Base-by-base conservation (phyloP, 257 asterid species). In the Scutellaria barbata region DNA sequence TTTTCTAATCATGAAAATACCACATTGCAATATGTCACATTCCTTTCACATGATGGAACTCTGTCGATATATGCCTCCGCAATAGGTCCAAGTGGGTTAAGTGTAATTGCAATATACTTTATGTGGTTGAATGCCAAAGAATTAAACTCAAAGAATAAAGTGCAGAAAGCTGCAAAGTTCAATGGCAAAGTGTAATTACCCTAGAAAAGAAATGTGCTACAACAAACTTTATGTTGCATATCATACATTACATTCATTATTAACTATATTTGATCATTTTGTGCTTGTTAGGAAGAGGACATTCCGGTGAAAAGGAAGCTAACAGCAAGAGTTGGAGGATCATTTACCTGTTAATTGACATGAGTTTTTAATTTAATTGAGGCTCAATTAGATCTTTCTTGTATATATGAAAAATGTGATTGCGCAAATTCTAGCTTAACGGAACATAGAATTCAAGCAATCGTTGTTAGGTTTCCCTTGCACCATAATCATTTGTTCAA, bases 231-330 rank as follows among this genome's bases (percentile, higher is more conserved):
- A 12, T 33, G 10, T 3, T 63, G 65, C n/a, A 42, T 61, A 60
- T 51, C 2, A 5, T 30, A 6, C 10, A 35, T 30, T 33, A 48
- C 37, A 11, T 40, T 5, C 30, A 22, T 54, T 48, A n/a, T 22
- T 56, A 47, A 37, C 47, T 10, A 20, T 16, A 22, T 63, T 3
- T 61, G 57, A 61, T 62, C 40, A 10, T 61, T 62, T 66, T 59
- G 50, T n/a, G 20, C 14, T 70, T 68, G 54, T 13, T 81, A 83
- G 85, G 83, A 76, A 48, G 81, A 61, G 42, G 82, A 54, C 10
- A 39, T 42, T 52, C 64, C 54, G 3, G 55, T 52, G 64, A 66
- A 30, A 75, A 66, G 72, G 72, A 39, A 76, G 76, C 35, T 22
- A 57, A 53, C 62, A 45, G 60, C 83, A 77, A 60, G 80, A 60